A percentile compares a stretch with the other conserved stretches of the same genome.
Conservation (phyloP, 805 yeast genomes). For the Lachancea quebecensis region DNA sequence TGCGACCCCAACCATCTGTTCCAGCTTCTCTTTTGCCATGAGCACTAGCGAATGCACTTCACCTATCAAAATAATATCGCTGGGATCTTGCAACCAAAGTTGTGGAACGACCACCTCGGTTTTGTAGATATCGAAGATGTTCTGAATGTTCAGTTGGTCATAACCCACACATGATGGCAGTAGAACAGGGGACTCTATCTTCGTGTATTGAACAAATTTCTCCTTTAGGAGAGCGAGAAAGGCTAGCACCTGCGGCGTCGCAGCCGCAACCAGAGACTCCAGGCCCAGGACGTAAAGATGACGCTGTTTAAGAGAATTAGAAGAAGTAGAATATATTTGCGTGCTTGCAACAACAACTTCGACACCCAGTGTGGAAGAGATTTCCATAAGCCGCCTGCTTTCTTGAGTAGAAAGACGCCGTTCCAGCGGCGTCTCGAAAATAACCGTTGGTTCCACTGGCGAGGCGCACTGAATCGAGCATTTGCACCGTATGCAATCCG, state of each 20-base stretch:
- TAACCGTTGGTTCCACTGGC: background rate
- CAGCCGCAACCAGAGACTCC: constrained; percentile 12
- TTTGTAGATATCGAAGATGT: constrained; percentile 13
- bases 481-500: background rate
- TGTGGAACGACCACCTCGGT: constrained; percentile 18
- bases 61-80: constrained; percentile 18
- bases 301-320: background rate
- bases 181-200: constrained; percentile 17
- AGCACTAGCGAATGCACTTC: constrained; percentile 14
- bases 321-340: background rate
- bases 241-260: constrained; percentile 15
- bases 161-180: constrained; percentile 22
- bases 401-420: background rate
- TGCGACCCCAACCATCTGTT: constrained; percentile 8
- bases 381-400: constrained; percentile 4
- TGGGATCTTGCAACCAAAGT: constrained; percentile 6
- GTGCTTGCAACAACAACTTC: constrained; percentile 15
- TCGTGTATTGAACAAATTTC: constrained; percentile 16
- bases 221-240: constrained; percentile 11
- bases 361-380: constrained; percentile 15
- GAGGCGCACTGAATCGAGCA: background rate
- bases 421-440: background rate
- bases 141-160: constrained; percentile 16
- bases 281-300: constrained; percentile 17
- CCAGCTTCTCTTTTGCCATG: constrained; percentile 16